Evolutionary conservation across 225 moss, liverwort and hornwort species (phyloP), one percentile per base, ranked within the genome.

Genomic region (Pleurozium schreberi): DNA sequence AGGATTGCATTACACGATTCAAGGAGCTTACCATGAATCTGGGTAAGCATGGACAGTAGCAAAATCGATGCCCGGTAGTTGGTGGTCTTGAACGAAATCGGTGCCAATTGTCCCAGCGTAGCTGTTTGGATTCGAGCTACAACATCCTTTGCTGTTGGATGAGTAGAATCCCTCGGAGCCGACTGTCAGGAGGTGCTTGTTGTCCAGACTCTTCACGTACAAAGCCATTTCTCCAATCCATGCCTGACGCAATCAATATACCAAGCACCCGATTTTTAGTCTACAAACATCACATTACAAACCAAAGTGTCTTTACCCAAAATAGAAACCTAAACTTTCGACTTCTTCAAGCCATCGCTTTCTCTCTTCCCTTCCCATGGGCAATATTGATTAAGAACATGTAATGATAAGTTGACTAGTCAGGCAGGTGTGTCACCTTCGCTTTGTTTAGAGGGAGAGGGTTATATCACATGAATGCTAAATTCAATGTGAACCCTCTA

Each of bases 161-260:
- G 90, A 84, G 85, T 95, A 96, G 50, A 92, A 96, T 15, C 96
- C 96, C 88, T 96, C 95, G 55, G 92, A 34, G 34, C 96, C 96
- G 9, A 93, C 91, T 60, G 95, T 94, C 73, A 96, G 80, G 42
- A 96, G 93, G 50, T 96, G 96, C 43, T 93, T 91, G 55, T 47
- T 81, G 87, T 96, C 96, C 55, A 96, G 47, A 57, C 87, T 90
- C 86, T 95, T 96, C 73, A 95, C 93, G 62, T 93, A 82, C 75
- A 90, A 77, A 33, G 94, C 95, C 96, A 96, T 95, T 88, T 96
- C 96, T 88, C 85, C 92, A 59, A 95, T 94, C 96, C 96, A 96
- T 89, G 92, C 84, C 96, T 95, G 92, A 55, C 10, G 60, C 68
- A 62, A 74, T 17, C 57, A 74, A 58, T 33, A 49, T 17, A 12